Base-by-base conservation (phyloP, 1,284 basidiomycete species). In the Pascua sp. region DNA sequence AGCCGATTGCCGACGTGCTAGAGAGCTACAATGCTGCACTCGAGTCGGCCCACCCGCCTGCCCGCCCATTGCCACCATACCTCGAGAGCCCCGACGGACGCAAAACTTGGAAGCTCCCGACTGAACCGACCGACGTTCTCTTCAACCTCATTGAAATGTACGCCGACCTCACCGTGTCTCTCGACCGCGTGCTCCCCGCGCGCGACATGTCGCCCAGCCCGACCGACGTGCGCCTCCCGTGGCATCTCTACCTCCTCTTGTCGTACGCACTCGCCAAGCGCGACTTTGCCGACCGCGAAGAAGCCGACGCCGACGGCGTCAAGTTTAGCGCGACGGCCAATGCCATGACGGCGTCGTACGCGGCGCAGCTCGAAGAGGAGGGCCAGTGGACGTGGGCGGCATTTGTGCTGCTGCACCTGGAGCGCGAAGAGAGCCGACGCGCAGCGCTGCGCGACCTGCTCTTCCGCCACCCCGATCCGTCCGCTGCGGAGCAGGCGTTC, bases 181-280 rank as follows among this genome's bases (percentile, higher is more conserved):
- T 85, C 18, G 82, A 83, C 52, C 60, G 70, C 12, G 79, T 78
- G n/a, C 72, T 84, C 7, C 66, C 75, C 8, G 88, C 93, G 0
- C 79, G 86, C 38, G 89, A 88, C 41, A 91, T 90, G 68, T 84
- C 86, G 1, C 77, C 88, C 0, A 88, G 86, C 11, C 87, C 88
- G 0, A 76, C 85, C 17, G 93, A 96, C 74, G 87, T 86, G 70
- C 85, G 90, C 11, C 79, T 97, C 54, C 83, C 90, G 9, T 99
- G 95, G 95, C 93, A 98, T 76, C 73, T 98, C 37, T 97, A 95
- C 73, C 84, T 93, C 57, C 79, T 98, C 39, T 80, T 98, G 32
- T 88, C 91, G 5, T 84, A 87, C 24, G 89, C 89, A 52, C 83
- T 98, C 73, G 81, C 86, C 43, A 78, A 88, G 49, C 84, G 93